Base-by-base conservation (phyloP, 78 protist genomes). In the Tieghemostelium lacteum region DNA sequence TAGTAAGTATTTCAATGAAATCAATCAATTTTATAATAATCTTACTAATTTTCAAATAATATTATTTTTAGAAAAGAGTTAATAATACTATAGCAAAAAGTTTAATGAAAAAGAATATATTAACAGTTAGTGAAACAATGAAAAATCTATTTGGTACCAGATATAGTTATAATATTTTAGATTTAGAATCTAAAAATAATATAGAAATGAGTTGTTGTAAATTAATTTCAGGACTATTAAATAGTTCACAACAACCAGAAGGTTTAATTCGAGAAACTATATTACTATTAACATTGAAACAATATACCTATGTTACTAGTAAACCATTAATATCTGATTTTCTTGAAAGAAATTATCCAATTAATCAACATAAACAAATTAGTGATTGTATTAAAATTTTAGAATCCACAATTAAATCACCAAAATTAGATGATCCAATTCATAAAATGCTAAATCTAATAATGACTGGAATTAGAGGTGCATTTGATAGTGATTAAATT, bases 271-370 rank as follows among this genome's bases (percentile, higher is more conserved):
- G 88, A 67, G 88, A 78, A 67, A 17, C 66, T 20, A 78, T 78
- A 19, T 29, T 78, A 26, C 17, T 78, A 20, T 66, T 78, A 37
- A 78, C 88, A 24, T 55, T 78, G 16, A 78, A 66, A 67, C 73
- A 58, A 67, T 78, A 78, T 78, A 71, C 39, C 50, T 28, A 60
- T 26, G 54, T 78, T 26, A 29, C 37, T 50, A 28, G 54, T 31
- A n/a, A 31, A 28, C 40, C 78, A 4, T 28, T 31, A 36, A 34
- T 72, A 26, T 5, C 20, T 16, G 22, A 7, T 54, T 72, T 72
- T 36, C 3, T 72, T 7, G 28, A 72, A 17, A 33, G 66, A 33
- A 72, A 72, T 20, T 54, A 36, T 17, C 65, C 26, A 34, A 29
- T 2, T 36, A 8, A 8, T 29, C 33, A 26, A 3, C 78, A 70